Evolutionary conservation across 2,329 filamentous ascomycete genomes (phyloP).

Genomic region (Aspergillus sergii): DNA sequence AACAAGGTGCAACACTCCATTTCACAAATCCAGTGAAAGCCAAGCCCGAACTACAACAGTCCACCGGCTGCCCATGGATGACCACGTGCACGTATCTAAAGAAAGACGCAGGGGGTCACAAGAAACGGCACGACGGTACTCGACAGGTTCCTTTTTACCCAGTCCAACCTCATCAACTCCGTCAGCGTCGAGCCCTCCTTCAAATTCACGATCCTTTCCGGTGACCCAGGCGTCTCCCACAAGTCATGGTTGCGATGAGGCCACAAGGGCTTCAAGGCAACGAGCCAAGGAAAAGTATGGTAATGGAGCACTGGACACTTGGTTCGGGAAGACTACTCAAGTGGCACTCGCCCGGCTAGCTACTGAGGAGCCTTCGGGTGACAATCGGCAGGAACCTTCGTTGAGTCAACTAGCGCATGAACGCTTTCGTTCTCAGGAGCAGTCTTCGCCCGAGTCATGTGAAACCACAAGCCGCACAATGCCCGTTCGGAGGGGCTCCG

Average conservation of each 20-base stretch:
- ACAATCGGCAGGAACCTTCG: conserved; percentile 4
- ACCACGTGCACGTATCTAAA: background rate
- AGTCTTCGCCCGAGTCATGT: background rate
- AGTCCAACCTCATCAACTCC: conserved; percentile 18
- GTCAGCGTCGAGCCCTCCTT: conserved; percentile 11
- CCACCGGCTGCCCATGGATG: background rate
- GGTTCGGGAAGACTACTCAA: conserved; percentile 28
- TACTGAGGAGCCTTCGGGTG: background rate
- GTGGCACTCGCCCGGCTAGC: background rate
- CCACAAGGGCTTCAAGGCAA: conserved; percentile 19
- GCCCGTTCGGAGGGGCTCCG: background rate
- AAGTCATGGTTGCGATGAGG: background rate
- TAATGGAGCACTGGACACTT: conserved; percentile 35
- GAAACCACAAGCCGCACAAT: background rate
- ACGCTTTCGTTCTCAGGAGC: conserved; percentile 15
- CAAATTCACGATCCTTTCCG: conserved; percentile 9
- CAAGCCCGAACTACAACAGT: background rate
- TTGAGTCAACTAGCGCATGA: conserved; percentile 18
- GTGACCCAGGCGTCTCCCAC: conserved; percentile 13
- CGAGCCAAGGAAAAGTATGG: conserved; percentile 24
- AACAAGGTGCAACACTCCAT: conserved; percentile 33
- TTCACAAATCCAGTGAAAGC: background rate
- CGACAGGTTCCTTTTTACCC: conserved; percentile 13
- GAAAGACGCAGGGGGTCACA: conserved; percentile 1
- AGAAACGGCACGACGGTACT: background rate